Conservation (phyloP, 768 basidiomycete species). For the Russula vinacea region DNA sequence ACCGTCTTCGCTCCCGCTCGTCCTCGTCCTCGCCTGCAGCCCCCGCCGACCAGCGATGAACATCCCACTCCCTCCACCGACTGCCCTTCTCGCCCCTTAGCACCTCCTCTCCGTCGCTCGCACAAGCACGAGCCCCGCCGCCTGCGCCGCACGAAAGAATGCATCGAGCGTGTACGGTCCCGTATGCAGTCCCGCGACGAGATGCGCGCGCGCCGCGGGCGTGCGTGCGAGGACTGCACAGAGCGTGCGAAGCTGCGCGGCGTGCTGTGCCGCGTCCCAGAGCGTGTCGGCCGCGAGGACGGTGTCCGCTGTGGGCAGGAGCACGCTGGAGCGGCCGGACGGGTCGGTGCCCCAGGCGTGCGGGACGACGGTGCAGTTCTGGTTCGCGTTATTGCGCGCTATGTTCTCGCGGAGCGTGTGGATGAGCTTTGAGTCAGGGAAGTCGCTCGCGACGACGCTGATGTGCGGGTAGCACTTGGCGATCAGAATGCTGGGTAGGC, state of each 20-base stretch:
- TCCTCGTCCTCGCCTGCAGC: conserved; percentile 46
- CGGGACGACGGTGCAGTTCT: conserved; percentile 51
- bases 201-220: conserved; percentile 49
- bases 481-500: conserved; percentile 67
- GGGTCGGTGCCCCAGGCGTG: conserved; percentile 65
- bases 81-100: conserved; percentile 32
- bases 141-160: conserved; percentile 46
- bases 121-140: conserved; percentile 47
- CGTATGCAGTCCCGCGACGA: conserved; percentile 76
- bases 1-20: conserved; percentile 63
- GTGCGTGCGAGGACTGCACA: conserved; percentile 45
- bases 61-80: conserved; percentile 48
- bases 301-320: conserved; percentile 44
- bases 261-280: conserved; percentile 67
- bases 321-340: conserved; percentile 18
- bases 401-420: conserved; percentile 57
- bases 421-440: conserved; percentile 64
- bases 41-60: conserved; percentile 40
- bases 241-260: conserved; percentile 52
- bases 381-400: conserved; percentile 45
- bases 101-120: conserved; percentile 48
- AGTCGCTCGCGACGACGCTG: conserved; percentile 60
- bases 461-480: conserved; percentile 46
- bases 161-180: conserved; percentile 68
- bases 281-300: conserved; percentile 73